These are phyloP conservation scores for Mycoemilia scoparia DNA, from an alignment of 192 early-diverging fungal genomes.

Conservation along the genomic window DNA sequence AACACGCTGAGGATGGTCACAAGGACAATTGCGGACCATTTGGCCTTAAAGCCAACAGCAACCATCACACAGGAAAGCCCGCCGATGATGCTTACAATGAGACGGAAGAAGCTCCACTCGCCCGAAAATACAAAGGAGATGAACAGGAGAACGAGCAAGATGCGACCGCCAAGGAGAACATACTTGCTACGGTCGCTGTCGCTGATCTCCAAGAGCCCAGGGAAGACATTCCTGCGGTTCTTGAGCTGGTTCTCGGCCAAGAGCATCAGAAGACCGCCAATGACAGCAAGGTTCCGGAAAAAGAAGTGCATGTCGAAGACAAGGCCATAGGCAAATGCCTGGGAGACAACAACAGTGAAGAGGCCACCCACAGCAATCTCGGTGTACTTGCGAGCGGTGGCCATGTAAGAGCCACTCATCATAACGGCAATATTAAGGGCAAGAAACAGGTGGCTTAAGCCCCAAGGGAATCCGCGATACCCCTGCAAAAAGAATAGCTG, in stretches of 20 bases:
- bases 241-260: slow-evolving; percentile 60
- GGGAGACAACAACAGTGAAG: slow-evolving; percentile 61
- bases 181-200: slow-evolving; percentile 79
- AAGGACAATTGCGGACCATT: slow-evolving; percentile 85
- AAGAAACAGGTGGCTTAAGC: slow-evolving; percentile 74
- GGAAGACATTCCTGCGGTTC: slow-evolving; percentile 57
- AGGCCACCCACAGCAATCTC: slow-evolving; percentile 71
- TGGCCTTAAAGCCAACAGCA: slow-evolving; percentile 94
- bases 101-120: slow-evolving; percentile 49
- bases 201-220: slow-evolving; percentile 67
- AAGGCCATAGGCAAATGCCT: slow-evolving; percentile 87
- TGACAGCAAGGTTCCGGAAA: slow-evolving; percentile 80
- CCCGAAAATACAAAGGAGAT: slow-evolving; percentile 77
- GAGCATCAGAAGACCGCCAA: slow-evolving; percentile 87
- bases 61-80: slow-evolving; percentile 83
- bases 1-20: slow-evolving; percentile 74
- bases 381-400: slow-evolving; percentile 64
- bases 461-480: slow-evolving; percentile 63
- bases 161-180: slow-evolving; percentile 76
- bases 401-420: slow-evolving; percentile 64
- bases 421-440: slow-evolving; percentile 67
- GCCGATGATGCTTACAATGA: slow-evolving; percentile 53
- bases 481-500: slow-evolving; percentile 72
- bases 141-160: slow-evolving; percentile 86
- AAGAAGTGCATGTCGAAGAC: slow-evolving; percentile 81